Percentiles rank a stretch among this genome's conserved stretches.
phyloP scores from a whole-genome alignment of 2,329 filamentous ascomycete genomes.

The Drechslerella dactyloides region DNA sequence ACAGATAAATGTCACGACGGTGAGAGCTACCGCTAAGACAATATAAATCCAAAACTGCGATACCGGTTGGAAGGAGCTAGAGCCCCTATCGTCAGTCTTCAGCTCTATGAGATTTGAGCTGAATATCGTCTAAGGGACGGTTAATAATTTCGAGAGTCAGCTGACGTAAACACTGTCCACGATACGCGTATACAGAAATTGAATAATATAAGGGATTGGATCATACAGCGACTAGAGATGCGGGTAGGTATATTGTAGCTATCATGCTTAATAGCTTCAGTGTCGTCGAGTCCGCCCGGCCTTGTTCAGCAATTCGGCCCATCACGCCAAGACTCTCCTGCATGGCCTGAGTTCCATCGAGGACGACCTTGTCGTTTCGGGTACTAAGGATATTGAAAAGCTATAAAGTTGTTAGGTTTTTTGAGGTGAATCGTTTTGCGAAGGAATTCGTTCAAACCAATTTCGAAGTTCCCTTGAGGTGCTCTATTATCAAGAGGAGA shows the following conservation, averaged over 20 bases:
- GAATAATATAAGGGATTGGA: background rate
- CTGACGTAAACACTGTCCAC: no score
- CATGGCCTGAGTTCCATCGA: constrained; percentile 29
- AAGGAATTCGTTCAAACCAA: constrained; percentile 8
- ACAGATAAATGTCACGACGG: constrained; percentile 21
- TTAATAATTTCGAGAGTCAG: no score
- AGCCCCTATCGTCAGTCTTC: constrained; percentile 4
- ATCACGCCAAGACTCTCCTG: constrained; percentile 32
- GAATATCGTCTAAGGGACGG: constrained; percentile 20
- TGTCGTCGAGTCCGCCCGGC: constrained; percentile 22
- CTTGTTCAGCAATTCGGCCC: constrained; percentile 34
- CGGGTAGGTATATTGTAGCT: constrained; percentile 36
- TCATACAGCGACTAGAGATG: constrained; percentile 36
- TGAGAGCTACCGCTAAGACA: constrained; percentile 19
- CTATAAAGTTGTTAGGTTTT: constrained; percentile 3
- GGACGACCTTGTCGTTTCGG: constrained; percentile 20
- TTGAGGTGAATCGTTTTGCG: background rate
- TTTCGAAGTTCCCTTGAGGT: constrained; percentile 27
- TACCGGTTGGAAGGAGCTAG: constrained; percentile 14
- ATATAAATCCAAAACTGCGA: constrained; percentile 43
- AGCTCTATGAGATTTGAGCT: constrained; percentile 30
- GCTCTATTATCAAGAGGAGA: constrained; percentile 25
- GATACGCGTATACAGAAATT: background rate
- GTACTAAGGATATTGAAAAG: constrained; percentile 32
- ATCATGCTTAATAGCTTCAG: constrained; percentile 36